A percentile compares a stretch with the other conserved stretches of the same genome.
Conservation (phyloP, 495 filamentous ascomycete species). For the Aspergillus bridgeri region DNA sequence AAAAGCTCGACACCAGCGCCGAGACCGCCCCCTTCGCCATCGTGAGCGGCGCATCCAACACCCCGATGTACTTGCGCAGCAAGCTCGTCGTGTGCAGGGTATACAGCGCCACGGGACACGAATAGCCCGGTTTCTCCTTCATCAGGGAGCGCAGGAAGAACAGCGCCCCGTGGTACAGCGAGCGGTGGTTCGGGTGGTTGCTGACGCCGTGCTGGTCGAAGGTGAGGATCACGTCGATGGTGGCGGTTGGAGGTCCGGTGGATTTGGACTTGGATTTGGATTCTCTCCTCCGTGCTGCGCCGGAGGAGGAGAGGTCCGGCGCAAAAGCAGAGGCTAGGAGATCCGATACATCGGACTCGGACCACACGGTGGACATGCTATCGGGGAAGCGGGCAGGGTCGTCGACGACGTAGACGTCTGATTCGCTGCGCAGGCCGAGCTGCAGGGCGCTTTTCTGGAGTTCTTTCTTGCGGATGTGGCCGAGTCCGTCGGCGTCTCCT, state of each 20-base stretch:
- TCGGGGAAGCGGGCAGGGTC: conserved; percentile 75
- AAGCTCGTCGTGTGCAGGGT: conserved; percentile 70
- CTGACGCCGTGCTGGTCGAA: conserved; percentile 82
- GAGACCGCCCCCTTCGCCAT: conserved; percentile 46
- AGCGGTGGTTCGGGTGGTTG: conserved; percentile 86
- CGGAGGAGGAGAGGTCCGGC: conserved; percentile 44
- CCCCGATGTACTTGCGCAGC: conserved; percentile 72
- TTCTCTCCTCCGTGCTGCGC: conserved; percentile 14
- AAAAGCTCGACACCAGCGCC: conserved; percentile 32
- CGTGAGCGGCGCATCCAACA: conserved; percentile 70
- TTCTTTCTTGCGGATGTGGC: conserved; percentile 76
- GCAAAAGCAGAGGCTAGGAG: conserved; percentile 69
- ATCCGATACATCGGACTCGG: conserved; percentile 59
- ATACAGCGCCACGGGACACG: conserved; percentile 74
- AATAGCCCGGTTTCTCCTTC: conserved; percentile 61
- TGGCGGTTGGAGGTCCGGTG: conserved; percentile 47
- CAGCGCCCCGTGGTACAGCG: conserved; percentile 77
- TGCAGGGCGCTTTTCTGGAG: conserved; percentile 70
- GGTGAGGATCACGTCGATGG: conserved; percentile 80
- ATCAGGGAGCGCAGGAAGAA: conserved; percentile 62
- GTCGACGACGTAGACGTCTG: conserved; percentile 81
- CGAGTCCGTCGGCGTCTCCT: conserved; percentile 85
- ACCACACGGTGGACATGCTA: conserved; percentile 77
- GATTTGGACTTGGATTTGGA: conserved; percentile 12
- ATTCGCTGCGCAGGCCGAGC: conserved; percentile 67